Evolutionary conservation across 495 filamentous ascomycete genomes (phyloP).

Genomic region (Aspergillus hancockii): DNA sequence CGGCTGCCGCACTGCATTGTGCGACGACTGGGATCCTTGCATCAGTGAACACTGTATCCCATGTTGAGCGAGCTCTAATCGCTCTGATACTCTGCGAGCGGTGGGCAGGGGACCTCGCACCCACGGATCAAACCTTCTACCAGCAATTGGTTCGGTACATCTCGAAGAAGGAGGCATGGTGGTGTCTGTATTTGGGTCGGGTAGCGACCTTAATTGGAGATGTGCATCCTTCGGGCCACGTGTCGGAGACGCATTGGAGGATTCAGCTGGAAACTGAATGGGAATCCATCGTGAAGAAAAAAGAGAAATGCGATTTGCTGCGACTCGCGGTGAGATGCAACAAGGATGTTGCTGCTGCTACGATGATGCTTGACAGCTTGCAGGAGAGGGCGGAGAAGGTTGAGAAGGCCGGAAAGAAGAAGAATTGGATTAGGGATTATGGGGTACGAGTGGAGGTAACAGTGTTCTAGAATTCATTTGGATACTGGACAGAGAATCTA

Average conservation of each 20-base stretch:
- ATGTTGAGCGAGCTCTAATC: conserved; percentile 65
- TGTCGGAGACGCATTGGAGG: conserved; percentile 26
- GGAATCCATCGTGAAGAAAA: conserved; percentile 29
- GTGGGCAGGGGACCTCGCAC: conserved; percentile 67
- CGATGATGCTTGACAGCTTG: conserved; percentile 30
- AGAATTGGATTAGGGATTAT: conserved; percentile 48
- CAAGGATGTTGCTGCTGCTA: conserved; percentile 13
- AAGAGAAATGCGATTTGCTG: conserved; percentile 27
- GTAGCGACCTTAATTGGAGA: conserved; percentile 51
- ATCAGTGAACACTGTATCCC: conserved; percentile 65
- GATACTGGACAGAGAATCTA: too few species aligned
- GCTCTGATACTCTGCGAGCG: conserved; percentile 71
- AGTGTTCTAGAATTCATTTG: background rate
- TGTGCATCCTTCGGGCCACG: conserved; percentile 55
- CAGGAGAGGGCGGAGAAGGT: conserved; percentile 42
- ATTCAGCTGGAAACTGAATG: conserved; percentile 33
- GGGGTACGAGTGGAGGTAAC: conserved; percentile 26
- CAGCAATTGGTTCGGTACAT: conserved; percentile 42
- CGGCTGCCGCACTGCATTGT: conserved; percentile 66
- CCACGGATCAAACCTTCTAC: conserved; percentile 44
- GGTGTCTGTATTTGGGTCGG: conserved; percentile 58
- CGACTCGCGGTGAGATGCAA: conserved; percentile 33
- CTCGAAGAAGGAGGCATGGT: conserved; percentile 50
- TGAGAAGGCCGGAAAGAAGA: conserved; percentile 61
- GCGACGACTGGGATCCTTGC: conserved; percentile 69